These are phyloP conservation scores for Suillus subluteus DNA, from an alignment of 768 basidiomycete species.

Conservation along the genomic window DNA sequence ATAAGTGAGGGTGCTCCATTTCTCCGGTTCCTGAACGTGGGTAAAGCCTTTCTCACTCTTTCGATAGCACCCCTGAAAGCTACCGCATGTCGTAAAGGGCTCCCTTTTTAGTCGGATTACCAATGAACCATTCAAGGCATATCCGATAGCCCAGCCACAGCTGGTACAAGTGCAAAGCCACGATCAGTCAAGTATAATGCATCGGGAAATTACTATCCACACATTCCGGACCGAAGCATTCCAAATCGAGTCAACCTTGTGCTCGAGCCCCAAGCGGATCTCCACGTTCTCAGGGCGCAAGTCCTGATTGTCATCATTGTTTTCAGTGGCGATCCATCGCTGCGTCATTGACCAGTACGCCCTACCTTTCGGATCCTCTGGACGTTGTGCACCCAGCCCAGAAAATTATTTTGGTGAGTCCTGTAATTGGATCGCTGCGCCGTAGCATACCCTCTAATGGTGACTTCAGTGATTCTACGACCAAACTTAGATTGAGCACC, in stretches of 20 bases:
- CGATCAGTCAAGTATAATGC: background rate
- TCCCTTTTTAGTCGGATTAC: slow-evolving; percentile 7
- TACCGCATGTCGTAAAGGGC: background rate
- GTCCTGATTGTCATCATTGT: slow-evolving; percentile 3
- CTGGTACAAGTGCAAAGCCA: background rate
- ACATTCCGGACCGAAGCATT: background rate
- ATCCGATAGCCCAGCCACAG: too few species aligned
- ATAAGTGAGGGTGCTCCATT: background rate
- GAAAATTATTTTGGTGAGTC: background rate
- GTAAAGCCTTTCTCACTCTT: slow-evolving; percentile 5
- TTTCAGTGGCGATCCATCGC: slow-evolving; percentile 7
- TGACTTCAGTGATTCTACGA: background rate
- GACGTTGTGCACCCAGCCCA: background rate
- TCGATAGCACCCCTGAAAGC: slow-evolving; percentile 5
- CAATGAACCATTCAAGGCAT: too few species aligned
- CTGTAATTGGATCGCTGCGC: background rate
- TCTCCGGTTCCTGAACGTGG: slow-evolving; percentile 8
- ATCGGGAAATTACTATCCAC: background rate
- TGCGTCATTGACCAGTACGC: slow-evolving; percentile 1
- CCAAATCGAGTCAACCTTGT: background rate
- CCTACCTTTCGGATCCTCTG: background rate
- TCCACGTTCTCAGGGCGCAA: slow-evolving; percentile 1
- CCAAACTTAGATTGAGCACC: background rate
- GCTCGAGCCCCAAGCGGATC: background rate
- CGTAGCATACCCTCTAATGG: background rate